phyloP scores from a whole-genome alignment of 2,329 filamentous ascomycete genomes.

The Penicillium decumbens region DNA sequence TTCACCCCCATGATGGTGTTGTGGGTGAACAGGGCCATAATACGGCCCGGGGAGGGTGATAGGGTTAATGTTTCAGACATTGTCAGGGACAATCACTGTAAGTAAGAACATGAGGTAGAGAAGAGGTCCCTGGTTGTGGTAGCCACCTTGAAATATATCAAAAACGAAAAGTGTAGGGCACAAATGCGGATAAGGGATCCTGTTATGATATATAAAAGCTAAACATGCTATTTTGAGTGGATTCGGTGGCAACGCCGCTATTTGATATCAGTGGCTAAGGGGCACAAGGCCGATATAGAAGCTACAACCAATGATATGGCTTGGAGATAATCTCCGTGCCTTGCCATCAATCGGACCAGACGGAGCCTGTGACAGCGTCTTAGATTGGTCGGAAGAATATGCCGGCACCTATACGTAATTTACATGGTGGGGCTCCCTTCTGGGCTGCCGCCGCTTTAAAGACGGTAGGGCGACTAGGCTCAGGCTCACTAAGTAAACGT shows the following conservation, averaged over 20 bases:
- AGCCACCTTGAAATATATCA: not conserved
- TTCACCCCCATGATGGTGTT: slow-evolving; percentile 98
- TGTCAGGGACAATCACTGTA: not conserved
- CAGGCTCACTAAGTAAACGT: too few species aligned
- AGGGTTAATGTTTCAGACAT: slow-evolving; percentile 3
- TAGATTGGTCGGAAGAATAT: too few species aligned
- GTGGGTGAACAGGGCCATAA: slow-evolving; percentile 96
- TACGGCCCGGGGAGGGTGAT: slow-evolving; percentile 9
- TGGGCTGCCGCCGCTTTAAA: too few species aligned
- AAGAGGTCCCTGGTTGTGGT: not conserved
- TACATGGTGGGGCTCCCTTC: too few species aligned
- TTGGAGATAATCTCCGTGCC: too few species aligned
- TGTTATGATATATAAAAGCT: not conserved
- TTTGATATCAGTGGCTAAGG: slow-evolving; percentile 14
- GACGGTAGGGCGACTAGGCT: too few species aligned
- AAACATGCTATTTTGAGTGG: not conserved
- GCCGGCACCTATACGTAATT: too few species aligned
- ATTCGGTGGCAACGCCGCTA: not conserved
- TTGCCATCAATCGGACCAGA: too few species aligned
- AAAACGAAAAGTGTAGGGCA: not conserved
- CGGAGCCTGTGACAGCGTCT: too few species aligned
- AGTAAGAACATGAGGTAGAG: not conserved
- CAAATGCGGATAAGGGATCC: not conserved
- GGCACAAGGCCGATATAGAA: not conserved
- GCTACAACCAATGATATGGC: too few species aligned